Percentiles rank a stretch among this genome's conserved stretches.
Evolutionary conservation across 306 rosid species (phyloP).

Genomic region (Canavalia gladiata): DNA sequence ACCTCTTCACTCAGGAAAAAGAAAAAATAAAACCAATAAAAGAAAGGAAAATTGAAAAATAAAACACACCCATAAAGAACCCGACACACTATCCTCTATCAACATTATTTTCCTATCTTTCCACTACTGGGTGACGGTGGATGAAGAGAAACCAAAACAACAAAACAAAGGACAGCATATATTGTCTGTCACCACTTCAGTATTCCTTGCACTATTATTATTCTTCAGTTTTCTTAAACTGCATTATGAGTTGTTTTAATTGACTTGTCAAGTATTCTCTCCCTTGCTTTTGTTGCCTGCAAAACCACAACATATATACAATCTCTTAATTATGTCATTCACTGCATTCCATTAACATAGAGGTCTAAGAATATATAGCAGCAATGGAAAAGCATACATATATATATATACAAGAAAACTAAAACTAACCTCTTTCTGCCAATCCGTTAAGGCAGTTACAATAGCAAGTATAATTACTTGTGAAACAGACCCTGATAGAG

Average conservation of each 20-base stretch:
- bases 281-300: constrained; percentile 51
- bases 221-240: background rate
- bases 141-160: constrained; percentile 15
- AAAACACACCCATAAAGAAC: background rate
- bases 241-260: constrained; percentile 6
- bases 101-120: background rate
- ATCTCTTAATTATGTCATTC: background rate
- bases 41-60: background rate
- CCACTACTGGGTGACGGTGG: background rate
- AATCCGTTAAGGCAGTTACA: constrained; percentile 54
- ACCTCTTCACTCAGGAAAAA: background rate
- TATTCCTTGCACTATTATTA: background rate
- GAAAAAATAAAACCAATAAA: background rate
- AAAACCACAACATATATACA: background rate
- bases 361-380: too few relatives aligned
- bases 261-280: constrained; percentile 39
- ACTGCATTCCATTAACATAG: background rate
- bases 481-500: constrained; percentile 49
- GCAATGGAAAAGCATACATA: background rate
- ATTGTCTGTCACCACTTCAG: background rate
- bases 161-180: background rate
- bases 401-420: background rate
- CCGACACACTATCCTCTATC: background rate
- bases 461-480: constrained; percentile 49
- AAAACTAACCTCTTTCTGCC: constrained; percentile 57